Conservation (phyloP, 768 basidiomycete genomes). For the Boletus rufocinnamomeus region DNA sequence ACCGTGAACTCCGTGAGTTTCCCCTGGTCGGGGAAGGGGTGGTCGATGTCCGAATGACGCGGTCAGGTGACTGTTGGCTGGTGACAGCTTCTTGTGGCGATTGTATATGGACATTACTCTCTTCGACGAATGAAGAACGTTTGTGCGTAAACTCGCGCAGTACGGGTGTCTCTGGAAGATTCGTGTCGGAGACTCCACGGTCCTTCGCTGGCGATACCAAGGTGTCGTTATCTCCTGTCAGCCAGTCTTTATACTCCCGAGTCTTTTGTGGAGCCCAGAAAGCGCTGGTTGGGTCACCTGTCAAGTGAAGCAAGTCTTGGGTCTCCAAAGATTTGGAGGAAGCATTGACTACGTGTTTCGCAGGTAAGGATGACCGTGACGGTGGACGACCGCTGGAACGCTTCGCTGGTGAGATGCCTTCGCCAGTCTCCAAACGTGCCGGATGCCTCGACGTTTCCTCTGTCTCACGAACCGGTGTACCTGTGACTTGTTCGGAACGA, state of each 20-base stretch:
- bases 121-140: slow-evolving; percentile 66
- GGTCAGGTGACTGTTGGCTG: slow-evolving; percentile 18
- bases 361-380: slow-evolving; percentile 47
- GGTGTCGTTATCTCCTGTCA: slow-evolving; percentile 68
- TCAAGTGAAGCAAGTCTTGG: slow-evolving; percentile 23
- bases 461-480: slow-evolving; percentile 50
- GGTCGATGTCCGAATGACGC: slow-evolving; percentile 3
- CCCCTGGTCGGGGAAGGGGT: slow-evolving; percentile 26
- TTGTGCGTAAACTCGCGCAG: slow-evolving; percentile 74
- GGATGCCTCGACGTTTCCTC: slow-evolving; percentile 11
- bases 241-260: slow-evolving; percentile 60
- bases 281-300: slow-evolving; percentile 9
- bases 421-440: slow-evolving; percentile 20
- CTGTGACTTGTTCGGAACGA: slow-evolving; percentile 60
- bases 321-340: slow-evolving; percentile 42
- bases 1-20: slow-evolving; percentile 33
- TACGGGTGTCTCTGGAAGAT: slow-evolving; percentile 43
- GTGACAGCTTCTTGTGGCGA: slow-evolving; percentile 38
- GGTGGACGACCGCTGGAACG: slow-evolving; percentile 23
- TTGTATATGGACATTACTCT: slow-evolving; percentile 35
- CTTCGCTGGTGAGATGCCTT: slow-evolving; percentile 15
- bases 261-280: slow-evolving; percentile 20
- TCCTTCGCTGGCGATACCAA: slow-evolving; percentile 21
- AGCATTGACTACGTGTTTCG: slow-evolving; percentile 51
- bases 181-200: slow-evolving; percentile 11